Base-by-base conservation (phyloP, 1,284 basidiomycete genomes). In the Paramarasmius palmivorus region DNA sequence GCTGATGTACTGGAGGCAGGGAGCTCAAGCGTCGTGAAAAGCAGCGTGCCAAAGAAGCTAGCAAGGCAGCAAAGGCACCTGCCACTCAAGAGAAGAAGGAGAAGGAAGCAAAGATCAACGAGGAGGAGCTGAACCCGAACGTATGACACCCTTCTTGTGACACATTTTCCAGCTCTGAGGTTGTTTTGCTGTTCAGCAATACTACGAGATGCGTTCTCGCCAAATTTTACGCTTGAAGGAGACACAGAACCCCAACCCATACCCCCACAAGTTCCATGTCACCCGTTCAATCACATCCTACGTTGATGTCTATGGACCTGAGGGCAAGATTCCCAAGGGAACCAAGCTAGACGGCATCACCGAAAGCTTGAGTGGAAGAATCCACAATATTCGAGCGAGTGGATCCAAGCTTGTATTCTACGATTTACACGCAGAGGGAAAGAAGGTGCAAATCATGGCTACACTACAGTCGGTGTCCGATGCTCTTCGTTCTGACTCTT, bases 251-350 rank as follows among this genome's bases (percentile, higher is more conserved):
- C 94, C 93, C 4, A 93, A 96, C 69, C 96, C 97, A 2, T 99
- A 99, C 78, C 96, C 97, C 19, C 97, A 99, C 87, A 99, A 99
- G 83, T 99, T 99, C 78, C 73, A 97, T 65, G 95, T 97, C 40
- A 79, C 89, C 46, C 78, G 77, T 59, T 92, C 91, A n/a, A 78
- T 99, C 65, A 77, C 84, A 15, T 68, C 76, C 12, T 99, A 89
- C 73, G 86, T 98, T 67, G 71, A 81, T 14, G 75, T 82, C 56
- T 99, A 93, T 67, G 90, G 91, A 40, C 54, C 65, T 25, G 87
- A 92, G 51, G 90, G 88, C 53, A 79, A 83, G 68, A 83, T 95
- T 59, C 66, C 75, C 15, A 63, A 83, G 23, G 90, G 88, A 19
- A 70, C 76, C 60, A 87, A 83, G 74, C 71, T 86, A 1, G 76